Evolutionary conservation across 208 protist species (phyloP).

Genomic region (Trypanosoma mega): DNA sequence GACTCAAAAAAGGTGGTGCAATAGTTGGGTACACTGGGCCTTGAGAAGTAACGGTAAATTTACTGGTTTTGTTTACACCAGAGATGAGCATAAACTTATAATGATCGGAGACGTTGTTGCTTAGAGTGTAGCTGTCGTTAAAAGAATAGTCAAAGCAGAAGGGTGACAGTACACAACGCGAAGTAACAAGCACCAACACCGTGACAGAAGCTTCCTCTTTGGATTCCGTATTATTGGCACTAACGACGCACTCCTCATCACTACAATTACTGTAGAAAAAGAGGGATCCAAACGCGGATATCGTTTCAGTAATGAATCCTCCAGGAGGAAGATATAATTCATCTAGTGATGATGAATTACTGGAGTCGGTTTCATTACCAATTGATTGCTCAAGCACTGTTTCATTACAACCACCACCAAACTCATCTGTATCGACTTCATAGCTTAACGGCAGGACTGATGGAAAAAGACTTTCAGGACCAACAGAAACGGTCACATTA

Average conservation of each 20-base stretch:
- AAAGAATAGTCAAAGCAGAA: constrained; percentile 16
- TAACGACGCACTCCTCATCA: constrained; percentile 7
- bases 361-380: not conserved
- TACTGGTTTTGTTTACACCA: not conserved
- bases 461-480: not conserved
- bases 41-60: constrained; percentile 3
- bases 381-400: constrained; percentile 6
- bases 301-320: not conserved
- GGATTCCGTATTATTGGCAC: not conserved
- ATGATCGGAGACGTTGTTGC: not conserved
- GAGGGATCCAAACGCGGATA: constrained; percentile 1
- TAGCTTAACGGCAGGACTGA: not conserved
- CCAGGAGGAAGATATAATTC: constrained; percentile 3
- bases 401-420: constrained; percentile 15
- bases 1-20: constrained; percentile 10
- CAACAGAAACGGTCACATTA: constrained; percentile 5
- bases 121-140: constrained; percentile 1
- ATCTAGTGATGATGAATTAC: not conserved
- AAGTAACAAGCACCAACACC: constrained; percentile 1
- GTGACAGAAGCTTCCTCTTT: not conserved
- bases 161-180: constrained; percentile 5
- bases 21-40: not conserved
- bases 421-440: constrained; percentile 11
- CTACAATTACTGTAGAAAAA: constrained; percentile 11
- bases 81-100: constrained; percentile 17